A percentile compares a stretch with the other conserved stretches of the same genome.
These are phyloP conservation scores for Willaertia magna DNA, from an alignment of 208 protist genomes.

Conservation along the genomic window DNA sequence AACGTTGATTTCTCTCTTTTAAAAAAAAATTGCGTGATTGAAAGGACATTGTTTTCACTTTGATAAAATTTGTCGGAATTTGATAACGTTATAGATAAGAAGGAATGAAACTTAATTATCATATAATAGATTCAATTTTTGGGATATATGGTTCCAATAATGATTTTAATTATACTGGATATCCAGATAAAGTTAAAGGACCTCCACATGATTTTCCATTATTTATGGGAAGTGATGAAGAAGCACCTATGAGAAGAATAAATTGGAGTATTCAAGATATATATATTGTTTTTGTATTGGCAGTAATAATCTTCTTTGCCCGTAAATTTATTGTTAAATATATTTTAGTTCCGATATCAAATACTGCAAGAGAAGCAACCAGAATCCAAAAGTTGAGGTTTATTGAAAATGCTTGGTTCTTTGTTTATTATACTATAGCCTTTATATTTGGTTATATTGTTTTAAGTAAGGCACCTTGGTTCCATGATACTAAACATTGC, in stretches of 20 bases:
- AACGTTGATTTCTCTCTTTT: too few species aligned
- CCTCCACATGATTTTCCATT: not conserved
- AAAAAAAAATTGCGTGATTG: too few species aligned
- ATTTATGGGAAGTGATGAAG: not conserved
- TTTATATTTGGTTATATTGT: not conserved
- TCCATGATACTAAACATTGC: not conserved
- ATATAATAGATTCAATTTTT: not conserved
- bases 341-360: not conserved
- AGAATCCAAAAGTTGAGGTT: not conserved
- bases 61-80: too few species aligned
- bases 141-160: not conserved
- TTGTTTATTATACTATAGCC: not conserved
- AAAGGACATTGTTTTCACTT: too few species aligned
- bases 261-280: not conserved
- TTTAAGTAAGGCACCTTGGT: not conserved
- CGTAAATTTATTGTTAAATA: not conserved
- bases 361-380: too few species aligned
- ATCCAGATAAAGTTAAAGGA: not conserved
- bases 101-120: too few species aligned
- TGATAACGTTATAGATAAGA: too few species aligned
- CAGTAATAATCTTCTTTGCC: not conserved
- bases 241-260: not conserved
- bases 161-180: not conserved
- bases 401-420: not conserved
- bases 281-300: not conserved